Evolutionary conservation across 257 asterid species (phyloP).

Genomic region (Salvia hispanica): DNA sequence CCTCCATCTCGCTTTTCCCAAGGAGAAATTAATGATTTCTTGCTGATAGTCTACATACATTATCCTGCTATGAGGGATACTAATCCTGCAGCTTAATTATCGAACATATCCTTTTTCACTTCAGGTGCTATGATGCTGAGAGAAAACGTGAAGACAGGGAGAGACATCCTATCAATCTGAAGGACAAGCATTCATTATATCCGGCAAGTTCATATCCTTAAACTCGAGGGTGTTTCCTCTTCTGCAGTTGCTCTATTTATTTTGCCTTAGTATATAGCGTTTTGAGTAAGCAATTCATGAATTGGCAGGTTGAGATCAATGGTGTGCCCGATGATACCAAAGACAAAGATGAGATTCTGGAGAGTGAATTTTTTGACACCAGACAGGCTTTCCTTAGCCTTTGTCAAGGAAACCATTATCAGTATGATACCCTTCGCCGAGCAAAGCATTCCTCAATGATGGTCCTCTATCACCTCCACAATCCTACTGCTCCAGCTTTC

Average conservation of each 20-base stretch:
- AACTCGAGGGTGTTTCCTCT: not conserved
- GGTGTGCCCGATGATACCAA: conserved; percentile 75
- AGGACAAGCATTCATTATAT: conserved; percentile 75
- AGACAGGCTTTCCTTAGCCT: conserved; percentile 97
- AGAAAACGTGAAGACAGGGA: conserved; percentile 79
- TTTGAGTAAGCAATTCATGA: conserved; percentile 30
- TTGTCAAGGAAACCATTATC: conserved; percentile 98
- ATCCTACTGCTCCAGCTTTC: conserved; percentile 96
- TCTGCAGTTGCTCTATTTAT: not conserved
- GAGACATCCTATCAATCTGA: conserved; percentile 84
- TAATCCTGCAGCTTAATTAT: not conserved
- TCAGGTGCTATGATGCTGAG: conserved; percentile 92
- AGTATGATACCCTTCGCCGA: conserved; percentile 94
- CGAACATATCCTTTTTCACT: conserved; percentile 14
- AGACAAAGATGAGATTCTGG: conserved; percentile 91
- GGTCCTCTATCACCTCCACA: conserved; percentile 99
- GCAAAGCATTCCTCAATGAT: conserved; percentile 99
- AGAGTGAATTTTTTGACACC: conserved; percentile 97
- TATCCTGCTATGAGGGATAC: not conserved
- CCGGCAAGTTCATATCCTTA: conserved; percentile 52
- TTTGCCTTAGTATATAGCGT: conserved; percentile 7
- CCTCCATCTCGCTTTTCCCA: not conserved
- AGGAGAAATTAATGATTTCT: not conserved
- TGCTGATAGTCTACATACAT: not conserved
- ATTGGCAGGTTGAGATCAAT: conserved; percentile 62